Evolutionary conservation across 495 filamentous ascomycete species (phyloP).

Genomic region (Apiosordaria backusii): DNA sequence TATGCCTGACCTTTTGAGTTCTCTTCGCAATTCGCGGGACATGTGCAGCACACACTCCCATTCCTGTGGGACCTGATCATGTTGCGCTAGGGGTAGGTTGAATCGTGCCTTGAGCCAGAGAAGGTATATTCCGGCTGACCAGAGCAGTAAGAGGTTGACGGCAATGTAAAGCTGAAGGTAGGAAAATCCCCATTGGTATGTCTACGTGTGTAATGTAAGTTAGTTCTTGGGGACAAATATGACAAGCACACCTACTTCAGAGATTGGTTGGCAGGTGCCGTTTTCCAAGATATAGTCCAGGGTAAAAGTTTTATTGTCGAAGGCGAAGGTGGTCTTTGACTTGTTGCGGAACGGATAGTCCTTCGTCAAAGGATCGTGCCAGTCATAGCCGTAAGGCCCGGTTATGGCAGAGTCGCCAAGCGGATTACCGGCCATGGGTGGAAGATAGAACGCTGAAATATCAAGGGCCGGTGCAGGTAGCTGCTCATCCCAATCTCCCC

Average conservation of each 20-base stretch:
- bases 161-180: slow-evolving; percentile 1
- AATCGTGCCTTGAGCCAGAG: slow-evolving; percentile 1
- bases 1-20: too few species aligned
- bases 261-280: background rate
- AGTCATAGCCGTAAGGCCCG: background rate
- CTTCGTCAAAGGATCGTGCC: background rate
- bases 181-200: slow-evolving; percentile 2
- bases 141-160: background rate
- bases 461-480: background rate
- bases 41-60: background rate
- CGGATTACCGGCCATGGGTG: background rate
- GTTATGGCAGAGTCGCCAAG: background rate
- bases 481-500: background rate
- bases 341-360: background rate
- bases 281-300: background rate
- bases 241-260: background rate
- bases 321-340: background rate
- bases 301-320: background rate
- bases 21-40: too few species aligned
- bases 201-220: background rate
- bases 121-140: background rate
- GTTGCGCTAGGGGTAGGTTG: background rate
- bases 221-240: background rate
- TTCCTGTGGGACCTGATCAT: background rate
- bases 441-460: background rate